These are phyloP conservation scores for Syzygium malaccense DNA, from an alignment of 441 rosid genomes.

Conservation along the genomic window DNA sequence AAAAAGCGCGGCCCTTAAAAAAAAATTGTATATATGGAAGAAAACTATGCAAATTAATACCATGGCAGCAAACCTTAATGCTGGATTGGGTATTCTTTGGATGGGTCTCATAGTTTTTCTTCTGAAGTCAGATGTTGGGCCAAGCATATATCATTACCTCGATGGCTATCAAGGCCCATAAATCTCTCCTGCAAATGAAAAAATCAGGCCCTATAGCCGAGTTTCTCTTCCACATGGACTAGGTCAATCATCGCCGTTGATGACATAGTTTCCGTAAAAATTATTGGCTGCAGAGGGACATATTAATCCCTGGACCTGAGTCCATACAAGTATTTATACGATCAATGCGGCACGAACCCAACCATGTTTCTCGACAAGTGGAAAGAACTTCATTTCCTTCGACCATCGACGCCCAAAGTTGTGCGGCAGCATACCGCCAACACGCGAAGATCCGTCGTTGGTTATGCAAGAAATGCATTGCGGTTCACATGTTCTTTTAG, in stretches of 20 bases:
- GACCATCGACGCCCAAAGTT: background rate
- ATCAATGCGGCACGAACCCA: background rate
- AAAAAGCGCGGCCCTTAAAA: background rate
- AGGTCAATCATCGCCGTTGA: background rate
- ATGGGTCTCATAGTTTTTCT: background rate
- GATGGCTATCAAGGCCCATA: background rate
- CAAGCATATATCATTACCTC: background rate
- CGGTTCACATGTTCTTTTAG: background rate
- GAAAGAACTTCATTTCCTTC: too few relatives aligned
- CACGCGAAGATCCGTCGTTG: fast-evolving
- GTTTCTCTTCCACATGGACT: background rate
- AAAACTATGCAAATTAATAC: background rate
- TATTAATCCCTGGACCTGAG: background rate
- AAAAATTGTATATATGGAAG: background rate
- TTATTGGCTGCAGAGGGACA: background rate
- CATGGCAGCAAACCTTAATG: background rate
- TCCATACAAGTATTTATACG: background rate
- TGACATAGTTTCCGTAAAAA: background rate
- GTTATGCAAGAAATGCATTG: background rate
- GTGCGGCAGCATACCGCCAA: background rate
- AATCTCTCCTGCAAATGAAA: background rate
- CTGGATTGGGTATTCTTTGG: background rate
- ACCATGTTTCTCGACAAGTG: background rate
- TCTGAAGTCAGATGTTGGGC: background rate
- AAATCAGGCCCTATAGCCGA: background rate